These are phyloP conservation scores for Ajuga reptans DNA, from an alignment of 305 asterid species.

Conservation along the genomic window DNA sequence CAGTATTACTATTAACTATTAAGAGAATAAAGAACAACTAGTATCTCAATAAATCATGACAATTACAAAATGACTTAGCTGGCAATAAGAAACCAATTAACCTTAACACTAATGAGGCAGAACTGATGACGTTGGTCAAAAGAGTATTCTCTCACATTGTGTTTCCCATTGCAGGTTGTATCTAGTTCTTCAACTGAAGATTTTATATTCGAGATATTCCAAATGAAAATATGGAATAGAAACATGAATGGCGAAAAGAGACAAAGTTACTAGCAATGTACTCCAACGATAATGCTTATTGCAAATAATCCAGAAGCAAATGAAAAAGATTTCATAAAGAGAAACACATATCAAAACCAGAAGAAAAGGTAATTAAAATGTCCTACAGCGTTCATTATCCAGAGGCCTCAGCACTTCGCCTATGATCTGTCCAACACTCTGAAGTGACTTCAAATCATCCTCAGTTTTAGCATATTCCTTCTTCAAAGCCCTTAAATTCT, in stretches of 20 bases:
- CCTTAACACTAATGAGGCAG: neutral
- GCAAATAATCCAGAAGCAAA: neutral
- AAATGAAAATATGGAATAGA: neutral
- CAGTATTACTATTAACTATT: neutral
- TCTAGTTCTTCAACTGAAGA: neutral
- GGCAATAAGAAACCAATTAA: neutral
- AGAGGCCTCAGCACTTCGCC: conserved; percentile 97
- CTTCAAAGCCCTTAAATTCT: conserved; percentile 59
- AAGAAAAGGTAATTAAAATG: neutral
- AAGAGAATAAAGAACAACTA: neutral
- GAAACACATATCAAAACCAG: neutral
- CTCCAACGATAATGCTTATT: neutral
- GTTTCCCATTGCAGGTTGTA: neutral
- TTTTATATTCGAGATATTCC: neutral
- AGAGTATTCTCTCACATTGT: neutral
- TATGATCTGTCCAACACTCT: conserved; percentile 95
- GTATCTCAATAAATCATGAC: conserved; percentile 9
- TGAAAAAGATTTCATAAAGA: neutral
- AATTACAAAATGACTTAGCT: neutral
- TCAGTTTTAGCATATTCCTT: conserved; percentile 87
- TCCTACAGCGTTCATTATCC: conserved; percentile 90
- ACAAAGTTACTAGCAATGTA: neutral
- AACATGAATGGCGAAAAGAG: neutral
- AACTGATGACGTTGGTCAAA: neutral
- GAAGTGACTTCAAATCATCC: conserved; percentile 95